These are phyloP conservation scores for Umbelopsis sp. DNA, from an alignment of 371 early-diverging fungal species.

Conservation along the genomic window DNA sequence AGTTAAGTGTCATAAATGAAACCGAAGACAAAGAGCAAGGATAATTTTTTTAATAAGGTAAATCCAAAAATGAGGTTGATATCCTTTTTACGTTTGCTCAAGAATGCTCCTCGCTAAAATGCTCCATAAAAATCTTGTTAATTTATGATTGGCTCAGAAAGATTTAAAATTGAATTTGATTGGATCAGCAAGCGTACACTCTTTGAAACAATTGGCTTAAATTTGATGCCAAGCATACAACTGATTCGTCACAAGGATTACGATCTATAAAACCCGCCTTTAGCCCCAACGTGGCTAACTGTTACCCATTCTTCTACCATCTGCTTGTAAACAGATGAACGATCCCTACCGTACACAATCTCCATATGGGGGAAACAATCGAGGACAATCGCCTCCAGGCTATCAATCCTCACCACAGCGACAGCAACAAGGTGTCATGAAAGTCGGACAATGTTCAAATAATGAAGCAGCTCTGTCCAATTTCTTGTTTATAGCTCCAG, in stretches of 20 bases:
- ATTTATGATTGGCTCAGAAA: not conserved
- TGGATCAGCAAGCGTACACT: too few species aligned
- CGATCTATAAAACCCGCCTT: not conserved
- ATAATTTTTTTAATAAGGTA: too few species aligned
- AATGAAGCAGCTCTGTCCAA: slow-evolving; percentile 81
- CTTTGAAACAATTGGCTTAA: too few species aligned
- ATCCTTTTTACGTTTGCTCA: too few species aligned
- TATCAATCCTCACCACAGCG: slow-evolving; percentile 9
- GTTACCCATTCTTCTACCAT: not conserved
- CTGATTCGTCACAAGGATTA: not conserved
- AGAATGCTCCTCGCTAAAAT: too few species aligned
- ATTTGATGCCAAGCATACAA: not conserved
- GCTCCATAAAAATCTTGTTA: too few species aligned
- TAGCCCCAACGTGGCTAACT: slow-evolving; percentile 1
- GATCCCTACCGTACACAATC: slow-evolving; percentile 15
- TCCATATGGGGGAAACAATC: not conserved
- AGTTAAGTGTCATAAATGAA: too few species aligned
- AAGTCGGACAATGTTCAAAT: slow-evolving; percentile 61
- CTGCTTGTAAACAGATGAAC: slow-evolving; percentile 1
- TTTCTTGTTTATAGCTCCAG: slow-evolving; percentile 70
- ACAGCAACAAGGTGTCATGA: slow-evolving; percentile 21
- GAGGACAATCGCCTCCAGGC: not conserved
- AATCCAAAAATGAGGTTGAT: too few species aligned
- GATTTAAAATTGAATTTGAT: too few species aligned
- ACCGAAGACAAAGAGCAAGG: too few species aligned